Evolutionary conservation across 371 early-diverging fungal species (phyloP), one percentile per base, ranked within the genome.

Genomic region (Apophysomyces variabilis): DNA sequence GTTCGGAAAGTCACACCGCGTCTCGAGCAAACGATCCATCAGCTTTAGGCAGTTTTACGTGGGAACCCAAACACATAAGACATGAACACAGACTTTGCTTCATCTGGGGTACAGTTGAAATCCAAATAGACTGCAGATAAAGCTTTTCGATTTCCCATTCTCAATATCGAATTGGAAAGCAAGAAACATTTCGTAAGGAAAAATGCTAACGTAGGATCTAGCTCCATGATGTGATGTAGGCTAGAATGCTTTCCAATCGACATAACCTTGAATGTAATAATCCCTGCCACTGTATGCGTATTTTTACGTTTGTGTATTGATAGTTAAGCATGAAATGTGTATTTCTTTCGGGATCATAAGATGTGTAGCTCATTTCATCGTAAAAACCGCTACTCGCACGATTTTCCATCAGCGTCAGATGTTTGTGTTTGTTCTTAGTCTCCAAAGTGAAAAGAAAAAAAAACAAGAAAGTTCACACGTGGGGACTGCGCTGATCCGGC

Each of bases 1-100:
- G 54, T 50, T 50, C 18, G 54, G 54, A 50, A 50, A 50, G 54
- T 50, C 54, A 50, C 54, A 50, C 54, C 54, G 21, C 54, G 54
- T 50, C 21, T 50, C n/a, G 54, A 50, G 54, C 16, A 21, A 45
- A 32, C 9, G 54, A 50, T 50, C 54, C 16, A 50, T 26, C 16
- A 50, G 21, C 21, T 50, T 21, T 26, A 26, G 21, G 21, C 21
- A 50, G 21, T 32, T 26, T 16, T 50, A 50, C 54, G 54, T 50
- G 54, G 54, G 54, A 50, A 50, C 21, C 54, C 54, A 50, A 50
- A 50, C 54, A 50, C 54, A 11, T 50, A 50, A 26, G 54, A 26
- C 54, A 50, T 50, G 54, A 26, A 50, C 54, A 50, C 54, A 50
- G 54, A 50, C 21, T 26, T 21, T 50, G 21, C 54, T 21, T 50